A percentile compares a stretch with the other conserved stretches of the same genome.
These are phyloP conservation scores for Erigeron canadensis DNA, from an alignment of 129 eudicot genomes.

Conservation along the genomic window DNA sequence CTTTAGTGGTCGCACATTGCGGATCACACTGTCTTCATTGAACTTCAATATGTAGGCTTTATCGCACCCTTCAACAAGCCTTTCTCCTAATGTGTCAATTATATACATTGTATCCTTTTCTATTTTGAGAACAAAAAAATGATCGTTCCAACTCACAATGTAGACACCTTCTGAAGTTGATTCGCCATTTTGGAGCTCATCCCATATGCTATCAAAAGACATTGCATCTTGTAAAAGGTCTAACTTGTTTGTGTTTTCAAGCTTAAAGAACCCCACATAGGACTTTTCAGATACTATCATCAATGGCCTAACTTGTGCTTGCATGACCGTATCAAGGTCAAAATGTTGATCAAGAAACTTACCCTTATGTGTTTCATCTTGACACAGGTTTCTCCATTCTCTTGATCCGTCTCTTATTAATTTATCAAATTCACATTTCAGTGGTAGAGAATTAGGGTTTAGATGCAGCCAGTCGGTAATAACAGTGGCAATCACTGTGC, in stretches of 20 bases:
- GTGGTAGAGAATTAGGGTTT: constrained; percentile 41
- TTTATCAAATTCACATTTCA: constrained; percentile 53
- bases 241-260: constrained; percentile 34
- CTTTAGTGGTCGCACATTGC: constrained; percentile 30
- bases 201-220: constrained; percentile 58
- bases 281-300: constrained; percentile 50
- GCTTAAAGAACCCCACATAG: constrained; percentile 54
- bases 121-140: constrained; percentile 54
- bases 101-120: constrained; percentile 39
- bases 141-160: constrained; percentile 63
- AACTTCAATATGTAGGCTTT: constrained; percentile 57
- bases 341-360: constrained; percentile 57
- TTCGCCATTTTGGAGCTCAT: constrained; percentile 39
- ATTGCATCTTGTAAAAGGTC: constrained; percentile 56
- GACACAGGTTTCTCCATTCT: constrained; percentile 54
- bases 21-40: constrained; percentile 38
- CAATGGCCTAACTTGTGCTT: constrained; percentile 49
- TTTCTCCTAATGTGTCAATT: constrained; percentile 59
- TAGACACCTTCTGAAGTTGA: constrained; percentile 39
- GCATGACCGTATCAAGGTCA: constrained; percentile 57
- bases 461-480: constrained; percentile 57
- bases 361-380: constrained; percentile 39
- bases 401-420: constrained; percentile 52
- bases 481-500: constrained; percentile 58
- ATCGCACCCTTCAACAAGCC: constrained; percentile 58